A percentile compares a stretch with the other conserved stretches of the same genome.
phyloP scores from a whole-genome alignment of 495 filamentous ascomycete genomes.

The Daldinia bambusicola region DNA sequence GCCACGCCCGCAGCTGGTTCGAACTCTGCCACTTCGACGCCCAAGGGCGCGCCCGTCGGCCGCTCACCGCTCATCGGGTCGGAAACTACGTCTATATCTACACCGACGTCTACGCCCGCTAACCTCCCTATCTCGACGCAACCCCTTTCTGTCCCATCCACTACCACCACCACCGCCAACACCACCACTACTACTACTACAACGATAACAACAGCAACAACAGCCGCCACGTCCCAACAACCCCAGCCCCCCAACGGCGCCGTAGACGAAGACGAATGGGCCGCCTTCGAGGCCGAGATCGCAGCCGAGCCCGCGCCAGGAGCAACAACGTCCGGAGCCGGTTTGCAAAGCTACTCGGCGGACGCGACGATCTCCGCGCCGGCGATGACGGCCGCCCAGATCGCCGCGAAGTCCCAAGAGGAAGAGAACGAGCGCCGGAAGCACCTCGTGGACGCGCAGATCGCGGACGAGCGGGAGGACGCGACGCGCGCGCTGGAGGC shows the following conservation, averaged over 20 bases:
- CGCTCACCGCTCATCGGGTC: slow-evolving; percentile 54
- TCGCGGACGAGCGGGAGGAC: slow-evolving; percentile 83
- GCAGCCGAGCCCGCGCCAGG: slow-evolving; percentile 56
- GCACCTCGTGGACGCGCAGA: slow-evolving; percentile 65
- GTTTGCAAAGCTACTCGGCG: slow-evolving; percentile 41
- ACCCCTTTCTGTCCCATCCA: slow-evolving; percentile 16
- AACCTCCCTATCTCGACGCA: slow-evolving; percentile 41
- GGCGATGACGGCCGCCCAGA: slow-evolving; percentile 74
- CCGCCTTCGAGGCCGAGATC: slow-evolving; percentile 89
- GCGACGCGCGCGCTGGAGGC: slow-evolving; percentile 81
- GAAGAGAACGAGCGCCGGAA: slow-evolving; percentile 67
- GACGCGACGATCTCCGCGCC: slow-evolving; percentile 76
- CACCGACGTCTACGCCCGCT: slow-evolving; percentile 14
- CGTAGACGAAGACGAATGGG: slow-evolving; percentile 88
- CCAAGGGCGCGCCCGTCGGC: slow-evolving; percentile 48
- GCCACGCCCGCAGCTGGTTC: slow-evolving; percentile 58
- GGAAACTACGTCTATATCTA: slow-evolving; percentile 30
- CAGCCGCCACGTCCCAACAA: slow-evolving; percentile 1
- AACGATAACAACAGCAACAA: neutral
- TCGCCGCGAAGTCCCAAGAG: slow-evolving; percentile 74
- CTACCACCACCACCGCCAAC: neutral
- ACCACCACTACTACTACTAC: too few relatives aligned
- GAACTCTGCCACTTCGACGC: slow-evolving; percentile 46
- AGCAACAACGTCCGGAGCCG: slow-evolving; percentile 8
- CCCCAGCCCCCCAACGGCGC: slow-evolving; percentile 31